Base-by-base conservation (phyloP, 2,329 filamentous ascomycete genomes). In the Calonectria pseudoturangicola region DNA sequence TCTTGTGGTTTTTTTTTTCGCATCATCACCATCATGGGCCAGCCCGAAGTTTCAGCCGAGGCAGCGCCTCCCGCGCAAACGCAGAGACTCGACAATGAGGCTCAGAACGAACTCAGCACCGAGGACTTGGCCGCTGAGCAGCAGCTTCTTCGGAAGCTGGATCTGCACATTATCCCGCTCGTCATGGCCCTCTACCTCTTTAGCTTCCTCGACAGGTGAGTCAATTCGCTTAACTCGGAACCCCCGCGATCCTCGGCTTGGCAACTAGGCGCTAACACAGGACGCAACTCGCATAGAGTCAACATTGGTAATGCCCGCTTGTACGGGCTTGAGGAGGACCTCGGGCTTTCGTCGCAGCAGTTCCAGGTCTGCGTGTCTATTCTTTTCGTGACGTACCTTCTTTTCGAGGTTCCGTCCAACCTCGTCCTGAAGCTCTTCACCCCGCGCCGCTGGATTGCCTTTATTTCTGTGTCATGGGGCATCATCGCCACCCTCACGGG, bases 301-400 rank as follows among this genome's bases (percentile, higher is more conserved):
- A 95, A 95, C 80, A 95, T 95, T 70, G 92, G 92, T 66, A 94
- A 94, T 83, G 93, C 92, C 16, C 87, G 90, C 3, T 85, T 94
- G 2, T 94, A 93, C 79, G 88, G 88, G 1, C 82, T 95, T 25
- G 91, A 94, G 78, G 82, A 89, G 70, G 92, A 94, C 74, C 86
- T 94, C 10, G 83, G 86, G 28, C 85, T 95, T 75, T 83, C 85
- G 28, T 87, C 89, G 4, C 87, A 88, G 51, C 92, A 95, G 80
- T 96, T 93, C 81, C 93, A 96, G 80, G 88, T 91, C 33, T 88
- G 90, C 27, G 90, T 93, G 2, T 92, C 90, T 9, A 90, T 93
- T 76, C 86, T 94, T 30, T 94, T 94, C 79, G 90, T 93, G 68
- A 92, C 92, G 2, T 94, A 90, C 75, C 81, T 89, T 68, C 66